Evolutionary conservation across 164 flowering plant species (phyloP).

Genomic region (Sedum album): DNA sequence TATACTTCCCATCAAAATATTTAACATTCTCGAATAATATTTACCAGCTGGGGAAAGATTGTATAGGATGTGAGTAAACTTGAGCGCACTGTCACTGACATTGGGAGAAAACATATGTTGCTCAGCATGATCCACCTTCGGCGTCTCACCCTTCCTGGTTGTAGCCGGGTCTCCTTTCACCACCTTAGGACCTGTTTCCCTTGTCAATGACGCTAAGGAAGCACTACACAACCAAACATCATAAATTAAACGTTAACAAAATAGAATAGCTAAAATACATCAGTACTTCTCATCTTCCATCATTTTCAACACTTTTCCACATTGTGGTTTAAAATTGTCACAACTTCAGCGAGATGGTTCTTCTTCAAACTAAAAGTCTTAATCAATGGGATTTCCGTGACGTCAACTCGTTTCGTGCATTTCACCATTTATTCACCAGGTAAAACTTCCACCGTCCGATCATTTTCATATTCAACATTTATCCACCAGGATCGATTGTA

Average conservation of each 20-base stretch:
- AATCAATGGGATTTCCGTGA: constrained; percentile 1
- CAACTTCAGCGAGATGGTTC: neutral
- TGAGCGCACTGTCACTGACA: constrained; percentile 77
- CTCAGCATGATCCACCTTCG: constrained; percentile 2
- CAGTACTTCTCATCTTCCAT: neutral
- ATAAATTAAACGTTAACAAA: neutral
- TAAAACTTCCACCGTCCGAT: neutral
- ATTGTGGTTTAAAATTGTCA: neutral
- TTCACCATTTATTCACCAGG: neutral
- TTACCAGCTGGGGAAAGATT: constrained; percentile 92
- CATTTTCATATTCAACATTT: no score
- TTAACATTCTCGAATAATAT: neutral
- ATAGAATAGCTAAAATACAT: neutral
- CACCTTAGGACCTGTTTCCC: constrained; percentile 93
- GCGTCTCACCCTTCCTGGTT: constrained; percentile 9
- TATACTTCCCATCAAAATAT: neutral
- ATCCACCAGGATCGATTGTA: no score
- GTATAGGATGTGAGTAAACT: constrained; percentile 95
- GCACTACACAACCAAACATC: constrained; percentile 34
- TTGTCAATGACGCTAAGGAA: constrained; percentile 85
- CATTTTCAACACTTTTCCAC: no score
- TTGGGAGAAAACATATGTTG: constrained; percentile 37
- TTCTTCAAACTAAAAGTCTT: neutral
- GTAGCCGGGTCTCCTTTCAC: constrained; percentile 85
- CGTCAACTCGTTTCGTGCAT: no score